These are phyloP conservation scores for Tolypocladium inflatum DNA, from an alignment of 2,329 filamentous ascomycete species.

Conservation along the genomic window DNA sequence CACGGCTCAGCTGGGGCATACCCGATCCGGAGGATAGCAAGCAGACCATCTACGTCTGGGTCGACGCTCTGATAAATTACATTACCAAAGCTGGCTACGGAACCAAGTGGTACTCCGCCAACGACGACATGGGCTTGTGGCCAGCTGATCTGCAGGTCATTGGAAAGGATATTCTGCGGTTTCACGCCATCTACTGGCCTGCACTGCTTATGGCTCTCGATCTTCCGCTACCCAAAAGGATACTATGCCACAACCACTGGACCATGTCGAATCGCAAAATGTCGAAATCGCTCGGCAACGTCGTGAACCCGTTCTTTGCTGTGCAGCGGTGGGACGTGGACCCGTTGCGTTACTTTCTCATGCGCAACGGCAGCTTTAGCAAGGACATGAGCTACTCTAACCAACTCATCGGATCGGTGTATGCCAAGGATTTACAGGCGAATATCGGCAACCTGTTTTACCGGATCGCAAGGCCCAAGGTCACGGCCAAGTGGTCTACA, in stretches of 20 bases:
- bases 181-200: conserved; percentile 98
- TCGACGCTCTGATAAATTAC: conserved; percentile 94
- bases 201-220: conserved; percentile 85
- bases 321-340: conserved; percentile 84
- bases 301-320: conserved; percentile 89
- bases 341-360: conserved; percentile 80
- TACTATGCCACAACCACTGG: conserved; percentile 92
- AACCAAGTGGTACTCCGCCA: conserved; percentile 51
- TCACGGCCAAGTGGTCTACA: conserved; percentile 49
- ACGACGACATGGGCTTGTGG: conserved; percentile 60
- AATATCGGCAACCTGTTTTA: conserved; percentile 74
- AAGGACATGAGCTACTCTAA: conserved; percentile 85
- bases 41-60: conserved; percentile 97
- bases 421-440: conserved; percentile 69
- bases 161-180: conserved; percentile 92
- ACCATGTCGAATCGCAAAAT: conserved; percentile 87
- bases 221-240: conserved; percentile 65
- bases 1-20: conserved; percentile 79
- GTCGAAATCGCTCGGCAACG: conserved; percentile 92
- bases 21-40: conserved; percentile 71
- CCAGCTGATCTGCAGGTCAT: conserved; percentile 87
- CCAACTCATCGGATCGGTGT: conserved; percentile 59
- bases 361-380: conserved; percentile 65
- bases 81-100: conserved; percentile 74
- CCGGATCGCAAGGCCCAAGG: conserved; percentile 58